These are phyloP conservation scores for Macrophomina tecta DNA, from an alignment of 2,329 filamentous ascomycete genomes.

Conservation along the genomic window DNA sequence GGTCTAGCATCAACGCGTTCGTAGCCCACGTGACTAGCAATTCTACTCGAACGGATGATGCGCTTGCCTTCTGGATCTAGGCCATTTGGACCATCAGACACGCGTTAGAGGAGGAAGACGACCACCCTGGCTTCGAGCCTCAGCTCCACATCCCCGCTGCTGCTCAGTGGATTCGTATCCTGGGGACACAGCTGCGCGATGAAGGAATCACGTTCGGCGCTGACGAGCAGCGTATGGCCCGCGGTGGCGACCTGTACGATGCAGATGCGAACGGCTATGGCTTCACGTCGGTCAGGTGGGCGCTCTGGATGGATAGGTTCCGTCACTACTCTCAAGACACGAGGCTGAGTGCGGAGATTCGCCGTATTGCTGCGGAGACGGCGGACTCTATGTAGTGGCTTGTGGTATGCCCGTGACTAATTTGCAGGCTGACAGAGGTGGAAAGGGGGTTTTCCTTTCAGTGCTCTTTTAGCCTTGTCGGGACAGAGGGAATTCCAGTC, in stretches of 20 bases:
- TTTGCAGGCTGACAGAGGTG: too few relatives aligned
- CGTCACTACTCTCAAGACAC: too few relatives aligned
- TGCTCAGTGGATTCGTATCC: slow-evolving; percentile 2
- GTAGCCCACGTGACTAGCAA: not conserved
- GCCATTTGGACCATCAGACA: slow-evolving; percentile 1
- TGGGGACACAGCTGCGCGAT: not conserved
- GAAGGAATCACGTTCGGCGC: too few relatives aligned
- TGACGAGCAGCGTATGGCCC: not conserved
- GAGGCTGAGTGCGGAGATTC: too few relatives aligned
- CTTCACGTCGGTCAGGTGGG: too few relatives aligned
- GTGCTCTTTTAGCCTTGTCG: too few relatives aligned
- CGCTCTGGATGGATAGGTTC: too few relatives aligned
- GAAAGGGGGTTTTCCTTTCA: too few relatives aligned
- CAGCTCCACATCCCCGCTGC: not conserved
- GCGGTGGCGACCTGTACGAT: not conserved
- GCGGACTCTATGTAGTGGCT: too few relatives aligned
- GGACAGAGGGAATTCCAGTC: too few relatives aligned
- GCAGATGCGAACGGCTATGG: not conserved
- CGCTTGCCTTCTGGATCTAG: not conserved
- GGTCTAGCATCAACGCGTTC: slow-evolving; percentile 3
- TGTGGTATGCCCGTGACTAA: too few relatives aligned
- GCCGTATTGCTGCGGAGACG: too few relatives aligned
- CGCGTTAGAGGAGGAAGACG: not conserved
- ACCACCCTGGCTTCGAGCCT: not conserved
- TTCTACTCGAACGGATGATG: not conserved